These are phyloP conservation scores for Chaetomium sp. DNA, from an alignment of 2,329 filamentous ascomycete species.

Conservation along the genomic window DNA sequence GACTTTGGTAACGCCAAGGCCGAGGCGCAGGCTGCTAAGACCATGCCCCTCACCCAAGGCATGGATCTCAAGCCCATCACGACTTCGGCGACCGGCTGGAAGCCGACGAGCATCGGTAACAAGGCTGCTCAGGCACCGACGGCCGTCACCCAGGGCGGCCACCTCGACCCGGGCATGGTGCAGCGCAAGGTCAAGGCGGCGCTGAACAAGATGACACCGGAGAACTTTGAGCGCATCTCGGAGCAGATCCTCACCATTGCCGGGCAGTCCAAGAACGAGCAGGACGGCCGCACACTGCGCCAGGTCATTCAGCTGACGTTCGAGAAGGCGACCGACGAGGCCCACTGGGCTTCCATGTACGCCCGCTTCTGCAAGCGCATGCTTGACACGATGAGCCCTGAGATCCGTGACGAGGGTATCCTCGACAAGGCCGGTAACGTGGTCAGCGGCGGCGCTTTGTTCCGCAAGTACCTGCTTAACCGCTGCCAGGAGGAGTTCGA, in stretches of 20 bases:
- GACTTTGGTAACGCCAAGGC: slow-evolving; percentile 47
- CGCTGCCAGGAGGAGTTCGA: slow-evolving; percentile 98
- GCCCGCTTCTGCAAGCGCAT: slow-evolving; percentile 97
- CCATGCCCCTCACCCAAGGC: slow-evolving; percentile 85
- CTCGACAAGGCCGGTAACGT: slow-evolving; percentile 82
- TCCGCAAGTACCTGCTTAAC: slow-evolving; percentile 98
- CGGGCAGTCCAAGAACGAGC: slow-evolving; percentile 90
- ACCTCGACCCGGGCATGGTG: slow-evolving; percentile 85
- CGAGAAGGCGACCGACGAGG: slow-evolving; percentile 97
- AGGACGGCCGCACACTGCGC: slow-evolving; percentile 85
- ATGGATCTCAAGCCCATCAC: slow-evolving; percentile 75
- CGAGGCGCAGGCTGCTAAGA: slow-evolving; percentile 68
- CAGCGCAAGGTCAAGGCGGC: slow-evolving; percentile 98
- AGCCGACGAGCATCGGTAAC: slow-evolving; percentile 64
- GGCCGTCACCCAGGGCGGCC: slow-evolving; percentile 41
- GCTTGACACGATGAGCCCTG: slow-evolving; percentile 89
- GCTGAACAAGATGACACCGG: slow-evolving; percentile 99
- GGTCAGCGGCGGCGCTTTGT: slow-evolving; percentile 85
- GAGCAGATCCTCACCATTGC: slow-evolving; percentile 90
- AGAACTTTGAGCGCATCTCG: slow-evolving; percentile 95
- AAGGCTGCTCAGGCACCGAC: slow-evolving; percentile 33
- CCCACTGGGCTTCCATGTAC: slow-evolving; percentile 98
- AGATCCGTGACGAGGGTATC: slow-evolving; percentile 93
- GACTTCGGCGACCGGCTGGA: slow-evolving; percentile 75
- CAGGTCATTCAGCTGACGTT: slow-evolving; percentile 99